Evolutionary conservation across 148 eudicot species (phyloP), one percentile per base, ranked within the genome.

Genomic region (Polygonum maritimum): DNA sequence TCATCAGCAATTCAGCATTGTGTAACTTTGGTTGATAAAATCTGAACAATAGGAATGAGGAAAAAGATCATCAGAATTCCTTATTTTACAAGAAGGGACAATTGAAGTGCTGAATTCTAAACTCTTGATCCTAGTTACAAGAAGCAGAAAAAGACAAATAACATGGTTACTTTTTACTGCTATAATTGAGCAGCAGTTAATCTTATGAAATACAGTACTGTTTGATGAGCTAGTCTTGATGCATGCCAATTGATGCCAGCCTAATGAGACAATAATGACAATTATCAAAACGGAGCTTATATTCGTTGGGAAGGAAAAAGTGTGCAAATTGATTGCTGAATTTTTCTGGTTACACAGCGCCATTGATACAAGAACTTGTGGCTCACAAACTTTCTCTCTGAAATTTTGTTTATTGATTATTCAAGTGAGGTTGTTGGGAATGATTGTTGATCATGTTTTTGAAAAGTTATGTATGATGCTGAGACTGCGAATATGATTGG

Each of bases 361-460:
- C 22, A 2, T 26, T 2, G 35, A 63, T 12, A 63, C 5, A 63
- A 31, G 16, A 12, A 63, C 3, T 63, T 63, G 0, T 63, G 69
- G 69, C 69, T 63, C 40, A 13, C 38, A 13, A 31, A 31, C 26
- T 57, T 26, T 26, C 8, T 7, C 11, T 6, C 63, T 10, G 31
- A 21, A 49, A 49, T 14, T 21, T 57, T 7, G 33, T 57, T 4
- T n/a, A 19, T 57, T 57, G 13, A 57, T 49, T 57, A 63, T 63
- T 7, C 8, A 13, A 63, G 38, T 63, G 39, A 63, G 39, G 69
- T 63, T 63, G 69, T 31, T 31, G 39, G 14, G 33, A 31, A 62
- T 62, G 69, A 62, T 62, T 62, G 39, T 57, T 57, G 26, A 57
- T 54, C 22, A 54, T n/a, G n/a, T n/a, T 54, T 54, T 54, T 54